phyloP scores from a whole-genome alignment of 352 stramenopile species.

The Pythium folliculosum region DNA sequence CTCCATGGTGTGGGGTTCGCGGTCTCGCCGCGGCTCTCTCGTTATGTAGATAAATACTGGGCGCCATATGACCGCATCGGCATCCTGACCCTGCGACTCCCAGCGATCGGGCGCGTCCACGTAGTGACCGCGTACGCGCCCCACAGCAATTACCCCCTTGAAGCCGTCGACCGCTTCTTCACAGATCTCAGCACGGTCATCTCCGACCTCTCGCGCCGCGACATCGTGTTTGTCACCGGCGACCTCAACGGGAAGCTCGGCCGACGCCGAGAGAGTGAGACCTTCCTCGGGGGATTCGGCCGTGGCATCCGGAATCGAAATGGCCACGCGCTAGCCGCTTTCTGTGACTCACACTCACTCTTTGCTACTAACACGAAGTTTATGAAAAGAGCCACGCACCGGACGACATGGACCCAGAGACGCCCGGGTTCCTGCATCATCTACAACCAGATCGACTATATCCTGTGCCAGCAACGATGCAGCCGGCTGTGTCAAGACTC shows the following conservation, averaged over 20 bases:
- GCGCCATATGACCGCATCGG: not conserved
- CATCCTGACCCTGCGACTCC: not conserved
- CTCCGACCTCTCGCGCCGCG: not conserved
- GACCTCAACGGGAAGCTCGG: conserved; percentile 14
- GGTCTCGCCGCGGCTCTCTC: not conserved
- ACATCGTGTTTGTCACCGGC: not conserved
- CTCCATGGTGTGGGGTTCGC: conserved; percentile 1
- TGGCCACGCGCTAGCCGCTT: conserved; percentile 3
- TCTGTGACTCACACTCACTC: conserved; percentile 1
- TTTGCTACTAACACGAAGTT: no score
- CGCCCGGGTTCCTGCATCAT: conserved; percentile 1
- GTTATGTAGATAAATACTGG: not conserved
- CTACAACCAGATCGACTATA: conserved; percentile 12
- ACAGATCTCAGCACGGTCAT: not conserved
- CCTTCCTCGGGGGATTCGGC: not conserved
- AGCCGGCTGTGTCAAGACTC: not conserved
- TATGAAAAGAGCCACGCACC: not conserved
- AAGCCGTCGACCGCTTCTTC: conserved; percentile 1
- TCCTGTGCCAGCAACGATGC: conserved; percentile 1
- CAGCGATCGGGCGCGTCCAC: conserved; percentile 4
- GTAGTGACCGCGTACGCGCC: not conserved
- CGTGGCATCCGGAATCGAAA: conserved; percentile 8
- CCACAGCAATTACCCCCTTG: not conserved
- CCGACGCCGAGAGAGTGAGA: not conserved
- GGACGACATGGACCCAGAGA: not conserved